phyloP scores from a whole-genome alignment of 106 monocot species.

The Hemerocallis citrina region DNA sequence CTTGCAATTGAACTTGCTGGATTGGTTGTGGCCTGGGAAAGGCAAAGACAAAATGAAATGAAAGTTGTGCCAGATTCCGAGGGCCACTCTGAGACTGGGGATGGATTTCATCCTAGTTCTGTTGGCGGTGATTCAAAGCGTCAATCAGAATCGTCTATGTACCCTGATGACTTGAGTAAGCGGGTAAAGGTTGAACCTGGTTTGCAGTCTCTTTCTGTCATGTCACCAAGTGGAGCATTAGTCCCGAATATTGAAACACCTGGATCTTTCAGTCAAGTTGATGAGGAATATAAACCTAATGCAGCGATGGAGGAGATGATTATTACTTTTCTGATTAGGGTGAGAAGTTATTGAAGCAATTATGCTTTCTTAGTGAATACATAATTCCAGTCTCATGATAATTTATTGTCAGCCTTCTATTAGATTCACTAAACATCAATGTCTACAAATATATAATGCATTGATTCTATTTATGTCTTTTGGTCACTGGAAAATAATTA shows the following conservation, averaged over 20 bases:
- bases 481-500: too few relatives aligned
- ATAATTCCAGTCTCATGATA: too few relatives aligned
- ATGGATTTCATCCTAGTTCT: constrained; percentile 44
- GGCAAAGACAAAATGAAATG: constrained; percentile 94
- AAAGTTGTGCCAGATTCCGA: constrained; percentile 58
- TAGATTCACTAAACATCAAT: too few relatives aligned
- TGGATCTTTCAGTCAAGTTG: constrained; percentile 79
- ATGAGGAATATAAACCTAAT: constrained; percentile 99
- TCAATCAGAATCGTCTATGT: constrained; percentile 51
- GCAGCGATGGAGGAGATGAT: constrained; percentile 99
- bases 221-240: constrained; percentile 77
- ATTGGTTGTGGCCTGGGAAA: constrained; percentile 97
- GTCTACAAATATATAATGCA: too few relatives aligned
- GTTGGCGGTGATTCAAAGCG: constrained; percentile 58
- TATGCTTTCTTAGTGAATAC: too few relatives aligned
- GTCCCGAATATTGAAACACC: constrained; percentile 90
- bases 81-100: constrained; percentile 36
- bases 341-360: too few relatives aligned
- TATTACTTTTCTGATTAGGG: constrained; percentile 97
- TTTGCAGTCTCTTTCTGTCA: constrained; percentile 80
- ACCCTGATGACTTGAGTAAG: constrained; percentile 87
- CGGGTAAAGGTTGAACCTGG: constrained; percentile 98
- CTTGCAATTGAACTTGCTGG: constrained; percentile 99
- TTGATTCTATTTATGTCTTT: too few relatives aligned
- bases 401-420: too few relatives aligned